Percentiles rank a stretch among this genome's conserved stretches.
phyloP scores from a whole-genome alignment of 495 filamentous ascomycete genomes.

The Penicillium diatomitis region DNA sequence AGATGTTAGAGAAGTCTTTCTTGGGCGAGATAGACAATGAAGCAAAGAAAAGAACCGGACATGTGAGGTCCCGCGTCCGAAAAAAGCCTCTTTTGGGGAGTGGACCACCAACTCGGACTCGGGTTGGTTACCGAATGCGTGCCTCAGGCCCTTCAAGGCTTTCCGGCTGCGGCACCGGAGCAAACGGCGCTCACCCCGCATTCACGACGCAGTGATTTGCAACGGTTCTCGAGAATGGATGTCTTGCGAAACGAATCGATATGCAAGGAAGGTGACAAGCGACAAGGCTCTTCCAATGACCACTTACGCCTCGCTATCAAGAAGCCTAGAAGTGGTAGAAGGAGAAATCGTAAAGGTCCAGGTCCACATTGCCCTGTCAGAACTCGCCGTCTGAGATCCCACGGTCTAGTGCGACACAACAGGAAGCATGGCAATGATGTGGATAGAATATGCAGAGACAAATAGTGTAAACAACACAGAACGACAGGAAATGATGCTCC shows the following conservation, averaged over 20 bases:
- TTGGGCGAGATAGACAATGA: constrained; percentile 10
- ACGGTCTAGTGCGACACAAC: too few species aligned
- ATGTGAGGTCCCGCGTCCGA: constrained; percentile 29
- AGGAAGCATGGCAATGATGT: too few species aligned
- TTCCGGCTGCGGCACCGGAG: constrained; percentile 19
- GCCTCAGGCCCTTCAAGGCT: constrained; percentile 11
- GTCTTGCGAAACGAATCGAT: too few species aligned
- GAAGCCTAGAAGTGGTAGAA: not conserved
- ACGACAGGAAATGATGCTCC: not conserved
- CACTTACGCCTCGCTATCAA: constrained; percentile 1
- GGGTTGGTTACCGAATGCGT: constrained; percentile 7
- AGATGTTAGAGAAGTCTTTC: constrained; percentile 6
- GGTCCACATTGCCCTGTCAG: too few species aligned
- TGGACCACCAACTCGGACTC: constrained; percentile 18
- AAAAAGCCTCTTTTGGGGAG: constrained; percentile 27
- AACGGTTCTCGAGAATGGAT: too few species aligned
- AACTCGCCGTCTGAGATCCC: too few species aligned
- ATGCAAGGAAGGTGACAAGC: constrained; percentile 2
- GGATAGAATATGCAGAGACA: not conserved
- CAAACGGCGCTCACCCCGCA: constrained; percentile 9
- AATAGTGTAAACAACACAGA: not conserved
- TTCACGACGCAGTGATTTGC: too few species aligned
- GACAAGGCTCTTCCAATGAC: constrained; percentile 5
- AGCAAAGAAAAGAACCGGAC: constrained; percentile 17
- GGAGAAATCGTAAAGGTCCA: too few species aligned